A percentile compares a stretch with the other conserved stretches of the same genome.
Evolutionary conservation across 1,284 basidiomycete species (phyloP).

Genomic region (Cutaneotrichosporon daszewskae): DNA sequence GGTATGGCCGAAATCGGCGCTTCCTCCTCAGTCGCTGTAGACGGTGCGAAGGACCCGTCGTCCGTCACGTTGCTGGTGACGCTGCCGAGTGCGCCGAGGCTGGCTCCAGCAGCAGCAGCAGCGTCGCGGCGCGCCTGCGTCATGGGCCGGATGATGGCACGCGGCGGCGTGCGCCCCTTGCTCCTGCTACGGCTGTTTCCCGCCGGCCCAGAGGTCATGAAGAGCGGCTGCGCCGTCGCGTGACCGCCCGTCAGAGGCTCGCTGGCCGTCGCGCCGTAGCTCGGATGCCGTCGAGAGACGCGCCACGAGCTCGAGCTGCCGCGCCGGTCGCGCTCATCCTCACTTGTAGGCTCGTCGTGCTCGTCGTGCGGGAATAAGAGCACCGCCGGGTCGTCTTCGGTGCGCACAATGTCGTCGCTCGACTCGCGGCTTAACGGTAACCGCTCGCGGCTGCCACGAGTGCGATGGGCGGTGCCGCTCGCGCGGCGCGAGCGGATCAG

Average conservation of each 20-base stretch:
- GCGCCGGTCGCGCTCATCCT: background rate
- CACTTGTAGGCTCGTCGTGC: background rate
- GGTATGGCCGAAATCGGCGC: background rate
- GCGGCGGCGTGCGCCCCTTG: constrained; percentile 35
- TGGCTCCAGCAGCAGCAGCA: constrained; percentile 12
- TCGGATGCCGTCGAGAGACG: background rate
- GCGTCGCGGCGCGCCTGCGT: constrained; percentile 12
- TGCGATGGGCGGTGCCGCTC: background rate
- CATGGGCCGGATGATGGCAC: constrained; percentile 18
- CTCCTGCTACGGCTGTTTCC: constrained; percentile 31
- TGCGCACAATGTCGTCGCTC: constrained; percentile 1
- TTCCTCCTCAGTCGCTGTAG: background rate
- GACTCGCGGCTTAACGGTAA: background rate
- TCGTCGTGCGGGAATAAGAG: constrained; percentile 13
- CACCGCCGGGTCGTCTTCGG: background rate
- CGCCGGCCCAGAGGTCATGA: constrained; percentile 1
- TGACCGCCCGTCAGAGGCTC: constrained; percentile 1
- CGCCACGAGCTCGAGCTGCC: no score
- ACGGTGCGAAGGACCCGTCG: background rate
- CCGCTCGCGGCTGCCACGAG: background rate
- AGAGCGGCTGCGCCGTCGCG: background rate
- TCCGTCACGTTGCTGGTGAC: constrained; percentile 8
- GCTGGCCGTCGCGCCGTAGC: background rate
- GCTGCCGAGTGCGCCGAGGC: constrained; percentile 3
- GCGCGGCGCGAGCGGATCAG: constrained; percentile 37